Evolutionary conservation across 495 filamentous ascomycete genomes (phyloP), one percentile per base, ranked within the genome.

Genomic region (Clohesyomyces aquaticus): DNA sequence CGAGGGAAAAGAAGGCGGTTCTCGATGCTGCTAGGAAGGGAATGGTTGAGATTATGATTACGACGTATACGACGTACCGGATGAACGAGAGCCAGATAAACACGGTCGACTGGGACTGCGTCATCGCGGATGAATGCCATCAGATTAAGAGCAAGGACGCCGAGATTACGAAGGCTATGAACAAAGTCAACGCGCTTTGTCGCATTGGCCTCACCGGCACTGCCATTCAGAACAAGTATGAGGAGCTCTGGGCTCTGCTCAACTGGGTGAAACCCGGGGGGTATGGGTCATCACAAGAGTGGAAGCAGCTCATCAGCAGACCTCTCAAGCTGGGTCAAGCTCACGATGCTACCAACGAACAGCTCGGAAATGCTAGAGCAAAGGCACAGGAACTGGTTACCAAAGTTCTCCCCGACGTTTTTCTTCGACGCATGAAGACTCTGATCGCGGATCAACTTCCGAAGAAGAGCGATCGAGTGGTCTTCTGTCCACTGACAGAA

Each of bases 71-170:
- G 9, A 97, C 93, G 0, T 98, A 98, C 73, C 86, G 88, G 57
- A 83, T 85, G 43, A 85, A 89, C 66, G 85, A 86, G 55, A 82
- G 85, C 43, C 74, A 85, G 3, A 82, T 98, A 68, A 98, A 98
- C 66, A 83, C 87, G 73, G 79, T 98, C 1, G 83, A 88, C 57
- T 98, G 94, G 94, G 94, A 98, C 71, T 94, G 91, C 72, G 89
- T 96, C n/a, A 86, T 98, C 61, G 95, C 94, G 1, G 94, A 98
- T 65, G 94, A 98, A 72, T 97, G 94, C 63, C 94, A 98, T 73
- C 78, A 80, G n/a, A 85, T 98, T 64, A 98, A 98, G 74, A 91
- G 91, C 64, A 78, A 83, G 45, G 80, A 73, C 26, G 88, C 93
- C 0, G 89, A 87, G 49, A 88, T 88, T 6, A 96, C 95, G 0